Conservation (phyloP, 2,329 filamentous ascomycete species). For the Aspergillus piperis region DNA sequence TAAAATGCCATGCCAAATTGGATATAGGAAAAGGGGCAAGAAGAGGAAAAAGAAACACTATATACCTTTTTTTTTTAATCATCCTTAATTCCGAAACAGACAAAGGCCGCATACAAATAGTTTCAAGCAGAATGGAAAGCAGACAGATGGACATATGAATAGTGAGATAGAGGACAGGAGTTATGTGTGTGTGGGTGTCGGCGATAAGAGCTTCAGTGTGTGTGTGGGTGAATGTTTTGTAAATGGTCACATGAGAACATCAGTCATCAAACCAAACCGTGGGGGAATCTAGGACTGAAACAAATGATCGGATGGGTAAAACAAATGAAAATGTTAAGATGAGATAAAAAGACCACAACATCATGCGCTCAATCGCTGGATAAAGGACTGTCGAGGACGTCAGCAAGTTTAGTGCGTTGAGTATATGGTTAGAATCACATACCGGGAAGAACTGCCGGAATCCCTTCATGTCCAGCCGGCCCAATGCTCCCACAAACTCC, state of each 20-base stretch:
- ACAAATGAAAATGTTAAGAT: constrained; percentile 11
- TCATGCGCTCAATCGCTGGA: constrained; percentile 49
- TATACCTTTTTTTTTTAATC: constrained; percentile 21
- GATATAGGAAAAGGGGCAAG: no score
- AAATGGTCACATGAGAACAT: constrained; percentile 24
- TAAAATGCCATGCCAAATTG: constrained; percentile 16
- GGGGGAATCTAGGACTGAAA: constrained; percentile 29
- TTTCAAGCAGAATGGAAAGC: neutral
- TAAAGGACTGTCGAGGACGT: constrained; percentile 37
- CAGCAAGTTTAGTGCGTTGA: constrained; percentile 8
- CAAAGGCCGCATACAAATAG: neutral
- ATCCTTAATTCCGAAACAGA: constrained; percentile 8
- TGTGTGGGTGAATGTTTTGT: neutral
- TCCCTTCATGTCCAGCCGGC: constrained; percentile 46
- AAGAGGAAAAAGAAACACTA: constrained; percentile 5
- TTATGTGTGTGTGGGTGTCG: neutral
- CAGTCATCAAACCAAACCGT: constrained; percentile 31
- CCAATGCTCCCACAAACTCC: constrained; percentile 50
- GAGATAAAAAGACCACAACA: constrained; percentile 12
- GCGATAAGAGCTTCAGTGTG: constrained; percentile 14
- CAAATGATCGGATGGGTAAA: constrained; percentile 10
- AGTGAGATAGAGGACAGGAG: constrained; percentile 1
- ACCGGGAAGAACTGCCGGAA: constrained; percentile 54
- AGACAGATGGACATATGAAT: neutral
- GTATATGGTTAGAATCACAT: constrained; percentile 6